These are phyloP conservation scores for Salix suchowensis DNA, from an alignment of 345 rosid species.

Conservation along the genomic window DNA sequence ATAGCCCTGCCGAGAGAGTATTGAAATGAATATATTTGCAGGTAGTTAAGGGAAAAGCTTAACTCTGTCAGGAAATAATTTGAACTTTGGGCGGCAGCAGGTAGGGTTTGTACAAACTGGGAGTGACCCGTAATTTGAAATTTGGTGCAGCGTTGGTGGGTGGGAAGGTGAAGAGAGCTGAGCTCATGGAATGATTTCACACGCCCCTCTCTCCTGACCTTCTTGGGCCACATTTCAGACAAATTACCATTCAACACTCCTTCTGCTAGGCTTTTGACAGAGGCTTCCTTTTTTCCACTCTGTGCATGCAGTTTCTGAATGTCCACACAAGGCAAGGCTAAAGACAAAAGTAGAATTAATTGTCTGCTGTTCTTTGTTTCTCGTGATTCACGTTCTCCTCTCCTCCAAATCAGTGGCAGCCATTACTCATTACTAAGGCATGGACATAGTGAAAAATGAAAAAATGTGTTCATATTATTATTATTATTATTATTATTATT, in stretches of 20 bases:
- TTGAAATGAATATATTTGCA: background rate
- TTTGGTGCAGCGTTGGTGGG: conserved; percentile 1
- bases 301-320: background rate
- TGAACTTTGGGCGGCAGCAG: background rate
- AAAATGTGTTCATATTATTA: too few relatives aligned
- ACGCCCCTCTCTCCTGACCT: background rate
- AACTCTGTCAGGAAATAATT: conserved; percentile 4
- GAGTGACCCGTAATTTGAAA: background rate
- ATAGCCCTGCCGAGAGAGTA: too few relatives aligned
- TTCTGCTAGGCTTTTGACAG: background rate
- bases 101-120: background rate
- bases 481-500: too few relatives aligned
- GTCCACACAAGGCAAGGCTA: background rate
- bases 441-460: background rate
- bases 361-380: background rate
- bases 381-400: background rate
- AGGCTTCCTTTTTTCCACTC: background rate
- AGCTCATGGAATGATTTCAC: background rate
- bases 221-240: background rate
- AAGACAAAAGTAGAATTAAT: too few relatives aligned
- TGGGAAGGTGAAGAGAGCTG: conserved; percentile 12
- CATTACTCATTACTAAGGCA: background rate
- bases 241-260: background rate
- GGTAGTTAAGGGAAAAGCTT: background rate
- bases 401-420: conserved; percentile 4